A percentile compares a stretch with the other conserved stretches of the same genome.
Conservation (phyloP, 768 basidiomycete species). For the Suillus sp. region DNA sequence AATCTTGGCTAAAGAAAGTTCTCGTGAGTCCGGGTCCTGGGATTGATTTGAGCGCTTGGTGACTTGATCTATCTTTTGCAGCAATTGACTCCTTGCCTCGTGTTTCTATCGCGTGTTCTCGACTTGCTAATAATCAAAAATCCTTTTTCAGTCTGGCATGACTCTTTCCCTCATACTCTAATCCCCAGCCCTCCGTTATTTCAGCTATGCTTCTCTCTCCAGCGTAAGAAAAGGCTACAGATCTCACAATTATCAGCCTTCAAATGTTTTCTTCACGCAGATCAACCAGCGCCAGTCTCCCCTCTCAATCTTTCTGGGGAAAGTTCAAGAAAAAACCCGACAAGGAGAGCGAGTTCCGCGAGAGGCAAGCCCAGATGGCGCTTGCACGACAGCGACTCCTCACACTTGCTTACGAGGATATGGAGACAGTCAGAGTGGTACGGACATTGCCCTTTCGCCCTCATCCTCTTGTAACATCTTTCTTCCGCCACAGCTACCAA, state of each 20-base stretch:
- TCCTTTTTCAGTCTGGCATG: conserved; percentile 33
- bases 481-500: conserved; percentile 56
- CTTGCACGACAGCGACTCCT: conserved; percentile 74
- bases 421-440: conserved; percentile 81
- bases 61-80: conserved; percentile 9
- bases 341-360: conserved; percentile 65
- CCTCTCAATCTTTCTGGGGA: conserved; percentile 52
- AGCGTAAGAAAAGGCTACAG: conserved; percentile 54
- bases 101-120: conserved; percentile 52
- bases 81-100: conserved; percentile 47
- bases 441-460: conserved; percentile 30
- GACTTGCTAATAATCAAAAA: conserved; percentile 23
- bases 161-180: conserved; percentile 27
- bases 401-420: conserved; percentile 80
- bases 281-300: conserved; percentile 64
- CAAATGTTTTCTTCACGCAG: conserved; percentile 48
- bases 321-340: conserved; percentile 66
- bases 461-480: conserved; percentile 19
- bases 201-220: conserved; percentile 76
- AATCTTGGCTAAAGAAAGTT: conserved; percentile 13
- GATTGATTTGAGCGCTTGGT: conserved; percentile 6
- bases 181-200: conserved; percentile 24
- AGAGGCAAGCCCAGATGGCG: conserved; percentile 61
- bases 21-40: conserved; percentile 9
- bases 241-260: conserved; percentile 27